Base-by-base conservation (phyloP, 1,284 basidiomycete species). In the Agaricales sp. region DNA sequence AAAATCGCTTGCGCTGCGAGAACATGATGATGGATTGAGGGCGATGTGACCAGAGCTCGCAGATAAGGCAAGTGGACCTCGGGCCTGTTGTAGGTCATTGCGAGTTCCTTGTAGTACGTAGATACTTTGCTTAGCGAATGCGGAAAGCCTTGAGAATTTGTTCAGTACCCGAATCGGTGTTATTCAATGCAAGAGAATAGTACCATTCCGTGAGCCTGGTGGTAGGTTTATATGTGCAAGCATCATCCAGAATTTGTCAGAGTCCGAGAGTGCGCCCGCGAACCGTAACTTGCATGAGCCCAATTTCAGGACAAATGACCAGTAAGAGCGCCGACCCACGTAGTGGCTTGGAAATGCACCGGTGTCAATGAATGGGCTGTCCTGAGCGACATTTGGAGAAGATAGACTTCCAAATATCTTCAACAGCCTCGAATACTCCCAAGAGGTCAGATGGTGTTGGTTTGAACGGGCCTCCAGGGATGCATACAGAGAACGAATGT, bases 211-310 rank as follows among this genome's bases (percentile, higher is more conserved):
- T n/a, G n/a, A n/a, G n/a, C n/a, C n/a, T n/a, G 6, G 67, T 62
- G 2, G 66, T 24, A 26, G 67, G 65, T n/a, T 60, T 20, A 70
- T 54, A 44, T 59, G 50, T 4, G 64, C 63, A 23, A 61, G 62
- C 66, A 71, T 66, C 25, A 63, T 53, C 70, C 70, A 71, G 53
- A 65, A 70, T 13, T 61, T 59, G 50, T 69, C 66, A 21, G 58
- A 60, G 44, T 59, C 58, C 35, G 57, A 60, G 14, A 65, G 48
- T 44, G 21, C 23, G 46, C 51, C 45, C 50, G 58, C 59, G 21
- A 62, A 20, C 20, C 41, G 24, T 25, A 59, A 52, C 54, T 65
- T 69, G 49, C 63, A 61, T 19, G 56, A 55, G 2, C 58, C 57
- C 14, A 70, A 51, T 23, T 62, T 55, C 46, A 60, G 47, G 2